Conservation (phyloP, 1,284 basidiomycete genomes). For the Exobasidium rhododendri region DNA sequence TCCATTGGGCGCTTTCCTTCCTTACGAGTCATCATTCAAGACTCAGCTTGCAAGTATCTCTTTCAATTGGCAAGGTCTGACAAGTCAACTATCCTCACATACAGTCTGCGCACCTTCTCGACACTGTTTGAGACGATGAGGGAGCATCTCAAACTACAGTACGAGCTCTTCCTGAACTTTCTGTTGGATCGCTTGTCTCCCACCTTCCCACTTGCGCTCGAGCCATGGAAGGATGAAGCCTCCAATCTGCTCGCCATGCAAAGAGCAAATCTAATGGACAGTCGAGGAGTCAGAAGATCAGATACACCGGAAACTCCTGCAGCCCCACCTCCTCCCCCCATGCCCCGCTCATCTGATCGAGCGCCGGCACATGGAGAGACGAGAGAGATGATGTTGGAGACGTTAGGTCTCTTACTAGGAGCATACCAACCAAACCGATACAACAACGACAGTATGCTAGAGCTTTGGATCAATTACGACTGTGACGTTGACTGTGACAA, state of each 20-base stretch:
- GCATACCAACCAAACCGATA: slow-evolving; percentile 58
- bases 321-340: slow-evolving; percentile 59
- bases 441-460: slow-evolving; percentile 72
- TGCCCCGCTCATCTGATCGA: slow-evolving; percentile 65
- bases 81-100: slow-evolving; percentile 72
- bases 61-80: slow-evolving; percentile 70
- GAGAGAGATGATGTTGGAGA: slow-evolving; percentile 85
- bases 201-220: slow-evolving; percentile 42
- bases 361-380: slow-evolving; percentile 68
- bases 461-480: slow-evolving; percentile 93
- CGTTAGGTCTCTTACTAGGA: slow-evolving; percentile 71
- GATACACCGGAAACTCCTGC: slow-evolving; percentile 54
- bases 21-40: slow-evolving; percentile 69
- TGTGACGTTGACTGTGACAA: slow-evolving; percentile 96
- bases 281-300: background rate
- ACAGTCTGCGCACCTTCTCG: slow-evolving; percentile 77
- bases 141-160: slow-evolving; percentile 85
- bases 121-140: slow-evolving; percentile 86
- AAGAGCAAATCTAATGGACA: slow-evolving; percentile 3
- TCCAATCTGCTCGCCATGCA: slow-evolving; percentile 4
- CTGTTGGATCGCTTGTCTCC: slow-evolving; percentile 78
- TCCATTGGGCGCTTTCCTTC: slow-evolving; percentile 68
- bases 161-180: slow-evolving; percentile 90
- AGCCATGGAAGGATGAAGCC: slow-evolving; percentile 42
- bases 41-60: slow-evolving; percentile 90